These are phyloP conservation scores for Lentinus polychrous DNA, from an alignment of 1,284 basidiomycete species.

Conservation along the genomic window DNA sequence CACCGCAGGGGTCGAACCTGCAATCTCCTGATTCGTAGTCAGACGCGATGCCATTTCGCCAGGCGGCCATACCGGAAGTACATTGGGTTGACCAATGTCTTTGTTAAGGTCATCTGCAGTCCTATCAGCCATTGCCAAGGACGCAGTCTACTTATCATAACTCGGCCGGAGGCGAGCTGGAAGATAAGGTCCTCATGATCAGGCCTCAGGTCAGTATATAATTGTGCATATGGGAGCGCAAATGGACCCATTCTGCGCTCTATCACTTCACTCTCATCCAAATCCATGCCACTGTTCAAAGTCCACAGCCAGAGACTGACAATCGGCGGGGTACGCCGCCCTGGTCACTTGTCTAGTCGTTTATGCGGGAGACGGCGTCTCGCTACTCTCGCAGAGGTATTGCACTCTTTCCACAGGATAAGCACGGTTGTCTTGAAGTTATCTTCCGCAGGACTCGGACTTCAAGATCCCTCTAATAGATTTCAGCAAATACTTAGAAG, in stretches of 20 bases:
- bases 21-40: conserved; percentile 60
- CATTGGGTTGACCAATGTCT: no score
- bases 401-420: background rate
- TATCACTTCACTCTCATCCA: no score
- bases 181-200: no score
- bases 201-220: no score
- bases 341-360: background rate
- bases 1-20: conserved; percentile 45
- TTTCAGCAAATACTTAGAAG: conserved; percentile 59
- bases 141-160: no score
- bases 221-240: no score
- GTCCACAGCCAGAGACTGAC: no score
- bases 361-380: background rate
- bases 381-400: background rate
- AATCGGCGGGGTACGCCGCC: background rate
- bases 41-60: conserved; percentile 79
- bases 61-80: conserved; percentile 43
- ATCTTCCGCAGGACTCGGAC: background rate
- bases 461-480: conserved; percentile 67
- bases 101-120: no score
- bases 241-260: no score
- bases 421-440: background rate
- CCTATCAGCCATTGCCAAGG: no score
- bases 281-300: no score
- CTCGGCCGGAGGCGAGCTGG: no score